Percentiles rank a stretch among this genome's conserved stretches.
Evolutionary conservation across 2,329 filamentous ascomycete species (phyloP).

Genomic region (Helotiales sp.): DNA sequence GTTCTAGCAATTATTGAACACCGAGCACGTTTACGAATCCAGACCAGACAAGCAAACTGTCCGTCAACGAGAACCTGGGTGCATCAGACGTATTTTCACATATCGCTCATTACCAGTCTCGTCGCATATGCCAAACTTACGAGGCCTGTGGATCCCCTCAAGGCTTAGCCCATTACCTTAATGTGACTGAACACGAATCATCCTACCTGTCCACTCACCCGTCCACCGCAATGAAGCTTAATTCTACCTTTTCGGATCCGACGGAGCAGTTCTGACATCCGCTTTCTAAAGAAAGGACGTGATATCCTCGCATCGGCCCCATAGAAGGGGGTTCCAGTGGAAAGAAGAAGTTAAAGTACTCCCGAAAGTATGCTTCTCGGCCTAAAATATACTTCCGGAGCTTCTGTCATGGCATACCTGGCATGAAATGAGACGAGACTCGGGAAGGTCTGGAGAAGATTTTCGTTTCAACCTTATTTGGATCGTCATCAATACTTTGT

Average conservation of each 20-base stretch:
- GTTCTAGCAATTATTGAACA: background rate
- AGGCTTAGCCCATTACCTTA: slow-evolving; percentile 2
- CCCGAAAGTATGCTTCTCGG: background rate
- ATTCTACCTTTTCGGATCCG: background rate
- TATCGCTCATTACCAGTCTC: background rate
- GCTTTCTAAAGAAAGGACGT: background rate
- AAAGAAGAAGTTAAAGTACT: background rate
- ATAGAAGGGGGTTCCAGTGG: background rate
- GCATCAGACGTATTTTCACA: background rate
- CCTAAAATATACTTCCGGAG: background rate
- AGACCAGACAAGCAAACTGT: background rate
- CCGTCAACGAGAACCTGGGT: background rate
- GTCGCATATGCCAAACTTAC: slow-evolving; percentile 7
- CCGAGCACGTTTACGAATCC: background rate
- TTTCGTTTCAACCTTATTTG: background rate
- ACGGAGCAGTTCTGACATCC: background rate
- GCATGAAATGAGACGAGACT: background rate
- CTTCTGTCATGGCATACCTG: background rate
- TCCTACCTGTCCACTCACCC: background rate
- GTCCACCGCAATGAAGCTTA: background rate
- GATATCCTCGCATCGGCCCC: background rate
- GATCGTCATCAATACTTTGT: background rate
- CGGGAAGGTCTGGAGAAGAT: background rate
- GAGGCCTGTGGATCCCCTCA: slow-evolving; percentile 14
- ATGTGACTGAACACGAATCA: slow-evolving; percentile 6